Evolutionary conservation across 176 grass and related monocot species (phyloP).

Genomic region (Chloris gayana): DNA sequence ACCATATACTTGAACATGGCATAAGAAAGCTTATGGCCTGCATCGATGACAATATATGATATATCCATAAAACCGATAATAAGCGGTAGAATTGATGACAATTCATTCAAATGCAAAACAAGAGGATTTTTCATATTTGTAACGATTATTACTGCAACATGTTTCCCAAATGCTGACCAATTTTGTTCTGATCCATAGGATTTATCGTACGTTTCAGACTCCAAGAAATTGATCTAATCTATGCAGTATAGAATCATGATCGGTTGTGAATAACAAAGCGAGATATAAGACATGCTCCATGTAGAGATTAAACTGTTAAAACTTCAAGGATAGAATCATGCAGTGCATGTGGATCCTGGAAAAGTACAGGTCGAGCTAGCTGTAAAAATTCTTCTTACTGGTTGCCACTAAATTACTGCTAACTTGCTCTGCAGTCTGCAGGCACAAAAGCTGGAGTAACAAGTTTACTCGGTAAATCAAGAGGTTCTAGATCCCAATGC

Average conservation of each 20-base stretch:
- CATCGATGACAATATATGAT: neutral
- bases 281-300: conserved; percentile 43
- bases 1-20: neutral
- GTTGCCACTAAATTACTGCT: conserved; percentile 38
- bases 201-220: conserved; percentile 11
- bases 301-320: conserved; percentile 37
- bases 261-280: conserved; percentile 36
- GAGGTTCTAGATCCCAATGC: conserved; percentile 53
- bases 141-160: neutral
- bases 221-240: conserved; percentile 34
- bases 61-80: neutral
- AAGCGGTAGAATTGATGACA: neutral
- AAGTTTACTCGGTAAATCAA: conserved; percentile 37
- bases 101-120: neutral
- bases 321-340: conserved; percentile 45
- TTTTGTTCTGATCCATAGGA: neutral
- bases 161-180: conserved; percentile 13
- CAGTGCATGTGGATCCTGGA: conserved; percentile 50
- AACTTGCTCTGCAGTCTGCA: conserved; percentile 33
- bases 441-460: conserved; percentile 30
- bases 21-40: neutral
- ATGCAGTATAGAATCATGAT: conserved; percentile 34
- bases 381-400: conserved; percentile 39
- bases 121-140: neutral
- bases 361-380: conserved; percentile 19